Conservation (phyloP, 164 flowering plant species). For the Vitis labrusca region DNA sequence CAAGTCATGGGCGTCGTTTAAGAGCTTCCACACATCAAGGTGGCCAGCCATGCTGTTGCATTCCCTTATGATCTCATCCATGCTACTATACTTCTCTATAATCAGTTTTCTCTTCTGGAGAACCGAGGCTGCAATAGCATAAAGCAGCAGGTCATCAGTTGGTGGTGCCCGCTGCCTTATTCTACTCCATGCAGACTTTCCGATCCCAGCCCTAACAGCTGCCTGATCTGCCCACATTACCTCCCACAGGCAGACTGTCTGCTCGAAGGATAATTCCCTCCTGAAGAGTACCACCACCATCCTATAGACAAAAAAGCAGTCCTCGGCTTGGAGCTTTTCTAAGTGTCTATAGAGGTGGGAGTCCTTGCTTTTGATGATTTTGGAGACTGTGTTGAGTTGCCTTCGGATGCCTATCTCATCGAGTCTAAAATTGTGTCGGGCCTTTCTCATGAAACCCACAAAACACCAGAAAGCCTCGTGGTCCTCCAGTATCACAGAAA, state of each 20-base stretch:
- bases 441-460: slow-evolving; percentile 91
- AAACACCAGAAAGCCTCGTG: slow-evolving; percentile 98
- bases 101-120: slow-evolving; percentile 85
- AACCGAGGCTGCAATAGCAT: slow-evolving; percentile 93
- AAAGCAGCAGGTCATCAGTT: slow-evolving; percentile 83
- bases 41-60: slow-evolving; percentile 95
- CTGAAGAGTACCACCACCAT: slow-evolving; percentile 98
- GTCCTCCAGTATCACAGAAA: slow-evolving; percentile 78
- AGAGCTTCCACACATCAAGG: slow-evolving; percentile 91
- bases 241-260: slow-evolving; percentile 92
- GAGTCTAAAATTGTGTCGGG: slow-evolving; percentile 89
- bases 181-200: slow-evolving; percentile 86
- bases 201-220: slow-evolving; percentile 82
- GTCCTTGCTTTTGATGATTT: slow-evolving; percentile 84
- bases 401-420: slow-evolving; percentile 88
- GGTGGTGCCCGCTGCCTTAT: slow-evolving; percentile 87
- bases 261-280: slow-evolving; percentile 83
- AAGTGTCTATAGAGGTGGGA: slow-evolving; percentile 86
- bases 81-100: slow-evolving; percentile 80
- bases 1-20: slow-evolving; percentile 90
- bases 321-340: slow-evolving; percentile 86
- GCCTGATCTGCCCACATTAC: slow-evolving; percentile 99
- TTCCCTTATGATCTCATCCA: slow-evolving; percentile 93
- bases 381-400: slow-evolving; percentile 79
- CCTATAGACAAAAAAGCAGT: slow-evolving; percentile 92